A percentile compares a stretch with the other conserved stretches of the same genome.
Evolutionary conservation across 2,329 filamentous ascomycete species (phyloP).

Genomic region (Scedosporium dehoogii): DNA sequence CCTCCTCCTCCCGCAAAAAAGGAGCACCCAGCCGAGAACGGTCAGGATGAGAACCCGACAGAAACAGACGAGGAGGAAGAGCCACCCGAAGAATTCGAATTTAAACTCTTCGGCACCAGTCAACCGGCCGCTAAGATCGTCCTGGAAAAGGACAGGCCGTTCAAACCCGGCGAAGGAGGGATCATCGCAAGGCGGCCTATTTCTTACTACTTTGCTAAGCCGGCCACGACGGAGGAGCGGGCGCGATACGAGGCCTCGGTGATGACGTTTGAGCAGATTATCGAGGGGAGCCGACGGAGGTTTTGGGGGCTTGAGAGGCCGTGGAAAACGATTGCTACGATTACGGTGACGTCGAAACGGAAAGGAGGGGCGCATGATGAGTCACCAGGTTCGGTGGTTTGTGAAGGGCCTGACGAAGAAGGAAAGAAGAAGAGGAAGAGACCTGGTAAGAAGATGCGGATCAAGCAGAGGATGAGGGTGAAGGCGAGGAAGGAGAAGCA

Average conservation of each 20-base stretch:
- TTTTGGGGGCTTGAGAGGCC: slow-evolving; percentile 51
- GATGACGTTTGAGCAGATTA: slow-evolving; percentile 41
- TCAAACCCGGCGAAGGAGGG: slow-evolving; percentile 23
- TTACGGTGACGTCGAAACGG: slow-evolving; percentile 25
- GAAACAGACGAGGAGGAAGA: slow-evolving; percentile 15
- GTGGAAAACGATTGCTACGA: slow-evolving; percentile 41
- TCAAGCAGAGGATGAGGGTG: slow-evolving; percentile 36
- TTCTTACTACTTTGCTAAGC: slow-evolving; percentile 37
- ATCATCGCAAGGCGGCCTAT: slow-evolving; percentile 28
- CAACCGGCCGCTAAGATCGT: slow-evolving; percentile 38
- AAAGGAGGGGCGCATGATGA: slow-evolving; percentile 8
- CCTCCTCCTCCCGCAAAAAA: no score
- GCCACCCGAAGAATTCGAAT: slow-evolving; percentile 38
- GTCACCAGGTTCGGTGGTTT: neutral
- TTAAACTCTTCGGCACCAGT: slow-evolving; percentile 45
- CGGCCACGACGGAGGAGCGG: slow-evolving; percentile 24
- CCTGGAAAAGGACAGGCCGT: slow-evolving; percentile 30
- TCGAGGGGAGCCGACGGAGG: slow-evolving; percentile 29
- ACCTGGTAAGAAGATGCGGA: slow-evolving; percentile 49
- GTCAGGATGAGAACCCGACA: slow-evolving; percentile 7
- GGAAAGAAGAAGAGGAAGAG: slow-evolving; percentile 10
- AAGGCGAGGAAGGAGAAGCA: slow-evolving; percentile 30
- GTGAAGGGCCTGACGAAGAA: neutral
- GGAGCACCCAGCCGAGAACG: neutral
- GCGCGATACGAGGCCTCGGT: slow-evolving; percentile 34